Evolutionary conservation across 352 stramenopile species (phyloP).

Genomic region (Globisporangium lucens): DNA sequence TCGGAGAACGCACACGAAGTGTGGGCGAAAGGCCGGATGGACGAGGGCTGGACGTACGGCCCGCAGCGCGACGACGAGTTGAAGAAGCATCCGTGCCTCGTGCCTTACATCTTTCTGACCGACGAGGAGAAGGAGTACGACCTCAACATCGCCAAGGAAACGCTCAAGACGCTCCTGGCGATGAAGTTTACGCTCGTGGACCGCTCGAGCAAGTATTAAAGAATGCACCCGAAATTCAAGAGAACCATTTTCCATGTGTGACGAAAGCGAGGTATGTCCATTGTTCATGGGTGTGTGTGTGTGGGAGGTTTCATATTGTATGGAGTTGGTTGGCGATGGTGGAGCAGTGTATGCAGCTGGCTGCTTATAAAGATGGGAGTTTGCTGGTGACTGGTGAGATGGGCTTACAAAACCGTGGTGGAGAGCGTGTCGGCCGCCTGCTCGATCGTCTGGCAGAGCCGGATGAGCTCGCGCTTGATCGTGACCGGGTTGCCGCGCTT

Average conservation of each 20-base stretch:
- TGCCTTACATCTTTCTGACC: conserved; percentile 88
- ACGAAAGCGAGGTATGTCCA: neutral
- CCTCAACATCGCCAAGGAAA: conserved; percentile 85
- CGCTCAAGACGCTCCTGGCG: conserved; percentile 83
- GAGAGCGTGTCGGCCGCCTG: conserved; percentile 69
- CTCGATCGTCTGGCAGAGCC: conserved; percentile 78
- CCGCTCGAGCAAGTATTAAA: conserved; percentile 55
- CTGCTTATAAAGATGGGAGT: neutral
- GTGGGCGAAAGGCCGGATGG: conserved; percentile 84
- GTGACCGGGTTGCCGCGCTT: conserved; percentile 63
- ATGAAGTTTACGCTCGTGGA: conserved; percentile 86
- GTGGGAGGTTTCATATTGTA: neutral
- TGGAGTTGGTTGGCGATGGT: neutral
- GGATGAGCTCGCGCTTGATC: conserved; percentile 73
- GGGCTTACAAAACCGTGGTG: conserved; percentile 38
- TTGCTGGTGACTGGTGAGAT: no score
- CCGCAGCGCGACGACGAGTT: conserved; percentile 66
- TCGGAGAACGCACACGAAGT: conserved; percentile 87
- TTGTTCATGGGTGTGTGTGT: neutral
- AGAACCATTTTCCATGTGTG: neutral
- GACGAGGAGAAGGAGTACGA: conserved; percentile 89
- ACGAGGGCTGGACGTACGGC: conserved; percentile 85
- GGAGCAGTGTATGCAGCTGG: neutral
- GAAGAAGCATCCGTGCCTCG: conserved; percentile 84
- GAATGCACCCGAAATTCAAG: neutral